These are phyloP conservation scores for Magnolia kwangsiensis DNA, from an alignment of 164 flowering plant genomes.

Conservation along the genomic window DNA sequence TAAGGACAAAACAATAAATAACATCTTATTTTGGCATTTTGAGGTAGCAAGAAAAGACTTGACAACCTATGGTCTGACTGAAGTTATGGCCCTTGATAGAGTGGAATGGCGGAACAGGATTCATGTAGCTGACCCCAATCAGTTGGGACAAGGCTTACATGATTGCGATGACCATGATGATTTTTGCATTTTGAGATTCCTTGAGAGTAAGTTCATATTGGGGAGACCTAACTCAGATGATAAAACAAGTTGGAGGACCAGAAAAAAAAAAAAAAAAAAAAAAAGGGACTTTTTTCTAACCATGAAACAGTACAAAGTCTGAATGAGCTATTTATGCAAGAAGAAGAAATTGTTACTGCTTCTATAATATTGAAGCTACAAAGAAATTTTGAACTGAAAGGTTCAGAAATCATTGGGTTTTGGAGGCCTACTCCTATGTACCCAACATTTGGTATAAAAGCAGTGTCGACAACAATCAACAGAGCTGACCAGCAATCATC, in stretches of 20 bases:
- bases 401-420: not conserved
- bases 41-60: not conserved
- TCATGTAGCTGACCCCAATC: no score
- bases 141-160: no score
- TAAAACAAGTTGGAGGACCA: not conserved
- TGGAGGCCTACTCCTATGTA: not conserved
- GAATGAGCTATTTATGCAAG: not conserved
- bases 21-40: not conserved
- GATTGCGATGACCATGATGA: no score
- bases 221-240: not conserved
- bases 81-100: no score
- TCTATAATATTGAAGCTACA: not conserved
- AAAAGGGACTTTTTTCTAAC: not conserved
- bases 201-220: not conserved
- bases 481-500: not conserved
- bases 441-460: not conserved
- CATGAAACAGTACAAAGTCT: not conserved
- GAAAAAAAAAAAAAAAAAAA: not conserved
- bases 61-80: not conserved
- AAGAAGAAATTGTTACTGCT: not conserved
- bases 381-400: not conserved
- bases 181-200: not conserved
- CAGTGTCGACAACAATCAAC: not conserved
- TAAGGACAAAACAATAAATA: not conserved
- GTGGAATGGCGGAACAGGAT: no score